Conservation (phyloP, 352 stramenopile genomes). For the Aphanomyces stellatus region DNA sequence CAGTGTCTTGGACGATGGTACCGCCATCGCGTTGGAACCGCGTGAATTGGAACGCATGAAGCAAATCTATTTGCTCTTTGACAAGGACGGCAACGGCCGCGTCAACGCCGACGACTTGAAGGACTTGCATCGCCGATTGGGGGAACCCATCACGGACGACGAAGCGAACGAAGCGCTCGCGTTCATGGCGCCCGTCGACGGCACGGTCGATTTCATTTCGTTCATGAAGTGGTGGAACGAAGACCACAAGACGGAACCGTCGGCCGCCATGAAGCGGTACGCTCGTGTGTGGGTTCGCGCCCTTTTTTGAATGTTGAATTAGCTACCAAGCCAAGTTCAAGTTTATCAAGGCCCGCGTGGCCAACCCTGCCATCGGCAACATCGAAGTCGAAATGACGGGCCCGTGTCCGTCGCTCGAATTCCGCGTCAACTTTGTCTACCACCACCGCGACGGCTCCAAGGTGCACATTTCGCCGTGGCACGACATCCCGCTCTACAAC, state of each 20-base stretch:
- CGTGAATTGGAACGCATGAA: conserved; percentile 82
- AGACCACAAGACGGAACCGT: conserved; percentile 58
- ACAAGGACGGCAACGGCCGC: conserved; percentile 69
- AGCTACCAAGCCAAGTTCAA: conserved; percentile 74
- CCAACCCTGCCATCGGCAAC: conserved; percentile 71
- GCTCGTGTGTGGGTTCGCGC: too few relatives aligned
- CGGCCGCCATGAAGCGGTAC: conserved; percentile 74
- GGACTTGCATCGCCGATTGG: conserved; percentile 73
- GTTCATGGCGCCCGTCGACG: conserved; percentile 54
- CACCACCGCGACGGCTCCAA: conserved; percentile 53
- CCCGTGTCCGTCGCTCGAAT: conserved; percentile 83
- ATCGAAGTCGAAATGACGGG: conserved; percentile 65
- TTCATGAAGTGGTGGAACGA: conserved; percentile 89
- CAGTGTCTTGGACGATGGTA: conserved; percentile 67
- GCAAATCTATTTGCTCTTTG: conserved; percentile 75
- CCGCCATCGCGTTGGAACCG: conserved; percentile 65
- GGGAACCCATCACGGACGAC: conserved; percentile 66
- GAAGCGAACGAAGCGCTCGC: conserved; percentile 61
- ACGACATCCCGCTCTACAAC: conserved; percentile 95
- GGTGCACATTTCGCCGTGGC: conserved; percentile 94
- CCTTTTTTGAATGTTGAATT: too few relatives aligned
- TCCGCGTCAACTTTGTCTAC: conserved; percentile 87
- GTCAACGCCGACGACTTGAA: conserved; percentile 69
- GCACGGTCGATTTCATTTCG: conserved; percentile 76
- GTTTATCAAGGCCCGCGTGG: conserved; percentile 81